Evolutionary conservation across 495 filamentous ascomycete species (phyloP), one percentile per base, ranked within the genome.

Genomic region (Lepidopterella palustris): DNA sequence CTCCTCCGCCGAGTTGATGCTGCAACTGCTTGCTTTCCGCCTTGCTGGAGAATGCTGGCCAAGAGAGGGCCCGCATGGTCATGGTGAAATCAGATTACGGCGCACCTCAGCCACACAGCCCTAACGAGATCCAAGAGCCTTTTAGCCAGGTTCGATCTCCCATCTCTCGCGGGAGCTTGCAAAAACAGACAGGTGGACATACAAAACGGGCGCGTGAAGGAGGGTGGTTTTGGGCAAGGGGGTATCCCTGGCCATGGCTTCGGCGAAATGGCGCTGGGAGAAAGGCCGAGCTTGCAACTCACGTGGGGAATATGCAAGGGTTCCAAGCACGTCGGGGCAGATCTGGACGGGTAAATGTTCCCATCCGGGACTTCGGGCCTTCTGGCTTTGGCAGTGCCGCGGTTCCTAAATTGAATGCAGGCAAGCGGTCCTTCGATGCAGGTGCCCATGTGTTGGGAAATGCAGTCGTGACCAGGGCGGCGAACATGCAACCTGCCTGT

Each of bases 271-370:
- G 35, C 35, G 35, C 18, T 42, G 35, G 35, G 35, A 42, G 35
- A 42, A 42, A 42, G 35, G 9, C 35, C 35, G 35, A 42, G 10
- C 35, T 4, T 2, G 10, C 20, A 42, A 25, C 47, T 50, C 47
- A 27, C 47, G 47, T 50, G 47, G 47, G 47, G 35, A n/a, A 42
- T 27, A 50, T 25, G 47, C 47, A 24, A 50, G 47, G 47, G 47
- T 24, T 27, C 25, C 25, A n/a, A n/a, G n/a, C n/a, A n/a, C n/a
- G n/a, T n/a, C n/a, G 5, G 47, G 47, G 47, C 47, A 24, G 47
- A 50, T 50, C 47, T 9, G 47, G 11, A 8, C 24, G 21, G 35
- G 3, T 42, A 42, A 42, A 6, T 15, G 21, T 25, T 27, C 47
- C 23, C 10, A 25, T 50, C 47, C 47, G 47, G 47, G 47, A 50